Percentiles rank a stretch among this genome's conserved stretches.
Evolutionary conservation across 768 basidiomycete species (phyloP).

Genomic region (Calocybe cyanea): DNA sequence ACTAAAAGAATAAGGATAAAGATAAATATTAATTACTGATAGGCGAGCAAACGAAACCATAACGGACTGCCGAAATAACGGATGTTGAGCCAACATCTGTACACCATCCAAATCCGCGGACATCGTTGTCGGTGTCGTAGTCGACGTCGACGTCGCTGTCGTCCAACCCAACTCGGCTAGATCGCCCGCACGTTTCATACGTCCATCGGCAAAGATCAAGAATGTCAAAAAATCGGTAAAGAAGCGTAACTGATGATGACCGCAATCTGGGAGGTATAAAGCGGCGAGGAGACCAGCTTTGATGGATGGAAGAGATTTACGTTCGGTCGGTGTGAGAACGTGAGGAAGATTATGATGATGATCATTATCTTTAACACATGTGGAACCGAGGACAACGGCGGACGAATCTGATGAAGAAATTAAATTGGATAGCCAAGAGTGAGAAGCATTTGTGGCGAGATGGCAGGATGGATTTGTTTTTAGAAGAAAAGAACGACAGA

Average conservation of each 20-base stretch:
- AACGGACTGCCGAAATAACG: slow-evolving; percentile 34
- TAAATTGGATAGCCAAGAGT: slow-evolving; percentile 24
- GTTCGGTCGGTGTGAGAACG: slow-evolving; percentile 25
- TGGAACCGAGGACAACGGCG: no score
- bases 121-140: background rate
- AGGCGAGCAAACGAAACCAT: slow-evolving; percentile 9
- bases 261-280: slow-evolving; percentile 56
- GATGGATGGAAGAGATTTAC: slow-evolving; percentile 20
- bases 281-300: slow-evolving; percentile 51
- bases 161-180: slow-evolving; percentile 18
- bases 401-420: no score
- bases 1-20: slow-evolving; percentile 22
- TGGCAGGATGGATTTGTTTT: slow-evolving; percentile 37
- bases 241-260: slow-evolving; percentile 50
- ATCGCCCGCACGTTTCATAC: slow-evolving; percentile 17
- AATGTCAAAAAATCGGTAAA: slow-evolving; percentile 47
- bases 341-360: no score
- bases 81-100: slow-evolving; percentile 19
- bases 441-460: slow-evolving; percentile 28
- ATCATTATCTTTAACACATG: no score
- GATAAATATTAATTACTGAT: background rate
- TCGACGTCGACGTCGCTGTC: no score
- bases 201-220: slow-evolving; percentile 30
- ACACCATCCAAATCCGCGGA: slow-evolving; percentile 10
- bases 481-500: slow-evolving; percentile 30